These are phyloP conservation scores for Hirsutella minnesotensis DNA, from an alignment of 2,329 filamentous ascomycete species.

Conservation along the genomic window DNA sequence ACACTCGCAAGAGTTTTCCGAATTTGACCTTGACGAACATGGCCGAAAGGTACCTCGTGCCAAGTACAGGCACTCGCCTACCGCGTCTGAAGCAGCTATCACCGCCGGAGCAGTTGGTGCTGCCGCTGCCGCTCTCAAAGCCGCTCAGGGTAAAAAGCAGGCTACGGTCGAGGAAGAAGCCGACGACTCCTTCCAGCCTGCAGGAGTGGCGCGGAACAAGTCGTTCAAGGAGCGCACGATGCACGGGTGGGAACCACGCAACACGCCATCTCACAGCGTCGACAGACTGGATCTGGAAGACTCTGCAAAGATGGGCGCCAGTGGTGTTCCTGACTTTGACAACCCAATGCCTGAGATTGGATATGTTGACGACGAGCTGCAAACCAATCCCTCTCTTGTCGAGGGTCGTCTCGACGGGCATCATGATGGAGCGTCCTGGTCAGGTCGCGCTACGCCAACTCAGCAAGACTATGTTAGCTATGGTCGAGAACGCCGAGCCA, in stretches of 20 bases:
- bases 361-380: slow-evolving; percentile 55
- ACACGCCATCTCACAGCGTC: slow-evolving; percentile 46
- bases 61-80: slow-evolving; percentile 37
- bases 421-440: slow-evolving; percentile 33
- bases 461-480: slow-evolving; percentile 15
- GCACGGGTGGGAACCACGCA: slow-evolving; percentile 39
- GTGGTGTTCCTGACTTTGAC: slow-evolving; percentile 54
- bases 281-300: slow-evolving; percentile 44
- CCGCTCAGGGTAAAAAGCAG: slow-evolving; percentile 34
- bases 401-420: slow-evolving; percentile 56
- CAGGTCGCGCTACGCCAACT: slow-evolving; percentile 41
- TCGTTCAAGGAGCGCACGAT: slow-evolving; percentile 55
- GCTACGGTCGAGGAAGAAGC: slow-evolving; percentile 19
- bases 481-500: slow-evolving; percentile 21
- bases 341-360: slow-evolving; percentile 71
- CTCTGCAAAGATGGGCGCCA: slow-evolving; percentile 50
- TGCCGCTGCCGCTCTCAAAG: slow-evolving; percentile 38
- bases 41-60: slow-evolving; percentile 40
- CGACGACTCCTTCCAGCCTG: slow-evolving; percentile 29
- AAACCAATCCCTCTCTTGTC: slow-evolving; percentile 76
- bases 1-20: slow-evolving; percentile 34
- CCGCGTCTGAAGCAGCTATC: slow-evolving; percentile 44
- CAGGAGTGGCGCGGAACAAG: slow-evolving; percentile 45
- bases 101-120: slow-evolving; percentile 43
- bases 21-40: slow-evolving; percentile 47